Conservation (phyloP, 192 early-diverging fungal species). For the Coemansia sp. region DNA sequence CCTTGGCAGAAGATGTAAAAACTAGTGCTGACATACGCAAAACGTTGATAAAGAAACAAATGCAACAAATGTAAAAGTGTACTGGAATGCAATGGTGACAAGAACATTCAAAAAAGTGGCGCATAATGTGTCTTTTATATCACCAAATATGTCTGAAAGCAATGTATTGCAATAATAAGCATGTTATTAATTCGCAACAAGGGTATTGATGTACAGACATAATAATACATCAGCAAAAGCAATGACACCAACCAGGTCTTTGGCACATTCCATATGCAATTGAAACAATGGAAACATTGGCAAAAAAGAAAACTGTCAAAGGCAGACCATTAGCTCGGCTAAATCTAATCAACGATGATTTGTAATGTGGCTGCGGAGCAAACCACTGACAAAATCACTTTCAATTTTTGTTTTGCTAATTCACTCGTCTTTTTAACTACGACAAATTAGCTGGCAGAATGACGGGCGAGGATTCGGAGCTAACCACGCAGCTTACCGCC, state of each 20-base stretch:
- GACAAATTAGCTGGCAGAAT: neutral
- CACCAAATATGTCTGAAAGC: neutral
- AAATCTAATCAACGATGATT: constrained; percentile 1
- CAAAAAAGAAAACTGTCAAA: neutral
- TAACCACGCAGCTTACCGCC: neutral
- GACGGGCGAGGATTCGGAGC: neutral
- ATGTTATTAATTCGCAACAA: no score
- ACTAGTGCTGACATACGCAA: neutral
- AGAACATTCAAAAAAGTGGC: no score
- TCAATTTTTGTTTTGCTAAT: neutral
- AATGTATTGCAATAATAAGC: neutral
- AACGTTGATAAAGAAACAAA: no score
- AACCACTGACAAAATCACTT: neutral
- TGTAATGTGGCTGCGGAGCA: neutral
- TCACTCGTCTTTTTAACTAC: no score
- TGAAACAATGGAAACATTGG: neutral
- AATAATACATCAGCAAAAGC: neutral
- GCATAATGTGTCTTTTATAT: no score
- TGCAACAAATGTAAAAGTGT: no score
- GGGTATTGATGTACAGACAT: neutral
- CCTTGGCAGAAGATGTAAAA: neutral
- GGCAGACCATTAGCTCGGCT: neutral
- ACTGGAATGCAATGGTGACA: no score
- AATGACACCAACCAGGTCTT: neutral
- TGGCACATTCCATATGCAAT: neutral